phyloP scores from a whole-genome alignment of 2,329 filamentous ascomycete species.

The Sordariomycetes sp. region DNA sequence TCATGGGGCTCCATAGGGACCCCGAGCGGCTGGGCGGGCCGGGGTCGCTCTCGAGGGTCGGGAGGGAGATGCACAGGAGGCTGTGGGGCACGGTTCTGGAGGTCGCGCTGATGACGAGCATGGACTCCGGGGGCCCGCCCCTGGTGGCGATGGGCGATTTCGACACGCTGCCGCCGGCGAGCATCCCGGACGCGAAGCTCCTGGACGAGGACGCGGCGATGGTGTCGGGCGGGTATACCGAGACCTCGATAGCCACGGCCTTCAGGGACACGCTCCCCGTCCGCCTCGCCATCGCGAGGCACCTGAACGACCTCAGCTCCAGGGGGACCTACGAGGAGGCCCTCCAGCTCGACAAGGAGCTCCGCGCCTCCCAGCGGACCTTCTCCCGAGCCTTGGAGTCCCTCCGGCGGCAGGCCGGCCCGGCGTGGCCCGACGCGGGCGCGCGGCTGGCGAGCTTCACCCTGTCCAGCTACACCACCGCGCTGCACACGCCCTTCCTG shows the following conservation, averaged over 20 bases:
- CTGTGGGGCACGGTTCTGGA: conserved; percentile 44
- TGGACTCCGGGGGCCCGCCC: conserved; percentile 33
- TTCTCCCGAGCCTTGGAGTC: conserved; percentile 22
- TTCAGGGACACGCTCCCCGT: conserved; percentile 29
- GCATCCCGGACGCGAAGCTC: conserved; percentile 39
- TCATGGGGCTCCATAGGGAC: conserved; percentile 40
- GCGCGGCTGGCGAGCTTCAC: conserved; percentile 33
- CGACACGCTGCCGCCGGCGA: conserved; percentile 35
- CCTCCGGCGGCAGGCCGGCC: conserved; percentile 9
- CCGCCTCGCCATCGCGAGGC: conserved; percentile 28
- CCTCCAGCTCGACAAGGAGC: conserved; percentile 27
- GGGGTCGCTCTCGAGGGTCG: conserved; percentile 19
- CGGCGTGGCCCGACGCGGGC: conserved; percentile 27
- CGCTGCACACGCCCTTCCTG: conserved; percentile 45
- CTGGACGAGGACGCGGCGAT: conserved; percentile 14
- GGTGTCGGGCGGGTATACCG: conserved; percentile 24
- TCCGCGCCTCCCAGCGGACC: conserved; percentile 29
- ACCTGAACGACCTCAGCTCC: conserved; percentile 30
- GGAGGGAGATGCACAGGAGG: conserved; percentile 35
- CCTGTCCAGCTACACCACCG: conserved; percentile 41
- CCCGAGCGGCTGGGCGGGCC: conserved; percentile 20
- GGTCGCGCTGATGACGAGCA: conserved; percentile 29
- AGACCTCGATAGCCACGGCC: conserved; percentile 26
- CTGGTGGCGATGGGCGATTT: conserved; percentile 32
- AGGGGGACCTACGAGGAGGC: conserved; percentile 30